Percentiles rank a stretch among this genome's conserved stretches.
These are phyloP conservation scores for Pelargonium fulgidum DNA, from an alignment of 441 rosid species.

Conservation along the genomic window DNA sequence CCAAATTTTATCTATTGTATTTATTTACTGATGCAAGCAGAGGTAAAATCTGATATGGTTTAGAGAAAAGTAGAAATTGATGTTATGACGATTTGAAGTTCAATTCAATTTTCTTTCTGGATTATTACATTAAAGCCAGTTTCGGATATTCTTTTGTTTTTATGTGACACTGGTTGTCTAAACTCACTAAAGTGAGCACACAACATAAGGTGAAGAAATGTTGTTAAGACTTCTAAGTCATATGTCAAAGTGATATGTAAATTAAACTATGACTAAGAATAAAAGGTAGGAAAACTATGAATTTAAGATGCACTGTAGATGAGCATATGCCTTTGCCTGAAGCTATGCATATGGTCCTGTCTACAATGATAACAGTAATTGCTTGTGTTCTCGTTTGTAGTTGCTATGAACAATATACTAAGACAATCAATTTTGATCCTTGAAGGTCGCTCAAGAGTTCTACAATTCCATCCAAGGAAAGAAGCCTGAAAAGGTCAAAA, in stretches of 20 bases:
- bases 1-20: not conserved
- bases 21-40: not conserved
- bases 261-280: not conserved
- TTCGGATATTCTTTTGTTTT: not conserved
- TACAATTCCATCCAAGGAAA: conserved; percentile 44
- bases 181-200: not conserved
- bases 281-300: not conserved
- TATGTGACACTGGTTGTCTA: not conserved
- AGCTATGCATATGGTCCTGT: not conserved
- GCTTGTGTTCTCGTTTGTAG: not conserved
- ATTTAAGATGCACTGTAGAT: not conserved
- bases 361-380: not conserved
- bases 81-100: not conserved
- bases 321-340: not conserved
- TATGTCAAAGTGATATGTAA: not conserved
- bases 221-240: not conserved
- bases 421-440: conserved; percentile 1
- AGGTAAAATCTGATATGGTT: not conserved
- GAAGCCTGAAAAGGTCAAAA: conserved; percentile 58
- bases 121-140: not conserved
- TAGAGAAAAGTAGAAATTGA: not conserved
- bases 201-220: not conserved
- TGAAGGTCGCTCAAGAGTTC: conserved; percentile 70
- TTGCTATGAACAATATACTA: not conserved
- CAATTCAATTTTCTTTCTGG: not conserved